These are phyloP conservation scores for Verticillium zaregamsianum DNA, from an alignment of 2,329 filamentous ascomycete species.

Conservation along the genomic window DNA sequence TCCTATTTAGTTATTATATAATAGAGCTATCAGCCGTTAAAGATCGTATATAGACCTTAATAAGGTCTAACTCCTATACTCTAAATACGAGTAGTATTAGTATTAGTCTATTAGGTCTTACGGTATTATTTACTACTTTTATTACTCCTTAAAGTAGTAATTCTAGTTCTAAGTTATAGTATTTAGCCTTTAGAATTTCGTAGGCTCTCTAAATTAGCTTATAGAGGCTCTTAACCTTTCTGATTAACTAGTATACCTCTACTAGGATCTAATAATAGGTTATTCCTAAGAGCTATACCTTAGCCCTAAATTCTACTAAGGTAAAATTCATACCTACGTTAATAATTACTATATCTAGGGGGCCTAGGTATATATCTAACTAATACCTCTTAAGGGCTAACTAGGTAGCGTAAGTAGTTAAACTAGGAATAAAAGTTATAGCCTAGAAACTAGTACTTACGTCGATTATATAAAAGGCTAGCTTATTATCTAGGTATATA, in stretches of 20 bases:
- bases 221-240: not conserved
- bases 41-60: too few relatives aligned
- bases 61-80: too few relatives aligned
- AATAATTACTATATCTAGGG: not conserved
- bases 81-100: not conserved
- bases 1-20: too few relatives aligned
- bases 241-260: not conserved
- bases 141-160: not conserved
- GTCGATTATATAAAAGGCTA: not conserved
- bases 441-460: not conserved
- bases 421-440: not conserved
- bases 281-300: not conserved
- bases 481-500: not conserved
- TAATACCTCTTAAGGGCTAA: not conserved
- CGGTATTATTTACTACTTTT: too few relatives aligned
- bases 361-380: not conserved
- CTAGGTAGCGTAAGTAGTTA: not conserved
- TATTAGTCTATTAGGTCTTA: too few relatives aligned
- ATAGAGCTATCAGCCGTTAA: too few relatives aligned
- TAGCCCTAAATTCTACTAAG: not conserved
- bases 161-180: not conserved
- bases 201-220: not conserved
- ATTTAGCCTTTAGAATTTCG: not conserved
- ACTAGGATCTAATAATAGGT: not conserved
- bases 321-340: not conserved